These are phyloP conservation scores for Penicillium silybi DNA, from an alignment of 495 filamentous ascomycete genomes.

Conservation along the genomic window DNA sequence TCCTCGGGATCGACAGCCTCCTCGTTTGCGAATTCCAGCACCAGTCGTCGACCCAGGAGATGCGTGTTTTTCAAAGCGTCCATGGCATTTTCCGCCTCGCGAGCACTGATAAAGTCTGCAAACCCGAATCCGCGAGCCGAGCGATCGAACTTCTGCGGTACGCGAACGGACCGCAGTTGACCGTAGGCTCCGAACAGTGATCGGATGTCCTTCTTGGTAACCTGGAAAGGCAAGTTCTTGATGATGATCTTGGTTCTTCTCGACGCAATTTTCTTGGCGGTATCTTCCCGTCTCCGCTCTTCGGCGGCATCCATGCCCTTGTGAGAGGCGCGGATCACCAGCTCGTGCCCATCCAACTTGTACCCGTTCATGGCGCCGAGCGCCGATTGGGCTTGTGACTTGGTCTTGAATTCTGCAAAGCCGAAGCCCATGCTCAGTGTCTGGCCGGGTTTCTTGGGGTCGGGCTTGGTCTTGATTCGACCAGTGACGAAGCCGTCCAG, in stretches of 20 bases:
- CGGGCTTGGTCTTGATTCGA: slow-evolving; percentile 79
- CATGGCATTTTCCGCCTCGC: slow-evolving; percentile 91
- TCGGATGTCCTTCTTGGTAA: slow-evolving; percentile 85
- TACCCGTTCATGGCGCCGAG: slow-evolving; percentile 81
- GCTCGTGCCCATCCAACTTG: slow-evolving; percentile 76
- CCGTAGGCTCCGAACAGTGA: slow-evolving; percentile 84
- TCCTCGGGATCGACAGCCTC: slow-evolving; percentile 89
- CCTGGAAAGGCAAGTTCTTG: slow-evolving; percentile 97
- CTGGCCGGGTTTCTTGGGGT: slow-evolving; percentile 78
- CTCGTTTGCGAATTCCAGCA: slow-evolving; percentile 82
- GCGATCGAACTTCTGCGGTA: slow-evolving; percentile 91
- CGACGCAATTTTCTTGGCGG: slow-evolving; percentile 66
- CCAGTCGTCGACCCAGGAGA: slow-evolving; percentile 80
- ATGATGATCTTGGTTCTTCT: slow-evolving; percentile 89
- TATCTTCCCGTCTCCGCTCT: slow-evolving; percentile 74
- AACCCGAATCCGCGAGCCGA: slow-evolving; percentile 91
- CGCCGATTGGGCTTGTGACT: slow-evolving; percentile 72
- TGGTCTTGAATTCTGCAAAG: slow-evolving; percentile 82
- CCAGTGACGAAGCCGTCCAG: slow-evolving; percentile 84
- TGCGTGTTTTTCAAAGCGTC: slow-evolving; percentile 89
- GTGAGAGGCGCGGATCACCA: slow-evolving; percentile 79
- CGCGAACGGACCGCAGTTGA: slow-evolving; percentile 82
- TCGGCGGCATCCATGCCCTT: slow-evolving; percentile 82
- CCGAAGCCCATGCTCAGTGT: slow-evolving; percentile 94
- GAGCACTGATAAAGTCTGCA: slow-evolving; percentile 87